Conservation (phyloP, 306 rosid species). For the Heteromeles arbutifolia region DNA sequence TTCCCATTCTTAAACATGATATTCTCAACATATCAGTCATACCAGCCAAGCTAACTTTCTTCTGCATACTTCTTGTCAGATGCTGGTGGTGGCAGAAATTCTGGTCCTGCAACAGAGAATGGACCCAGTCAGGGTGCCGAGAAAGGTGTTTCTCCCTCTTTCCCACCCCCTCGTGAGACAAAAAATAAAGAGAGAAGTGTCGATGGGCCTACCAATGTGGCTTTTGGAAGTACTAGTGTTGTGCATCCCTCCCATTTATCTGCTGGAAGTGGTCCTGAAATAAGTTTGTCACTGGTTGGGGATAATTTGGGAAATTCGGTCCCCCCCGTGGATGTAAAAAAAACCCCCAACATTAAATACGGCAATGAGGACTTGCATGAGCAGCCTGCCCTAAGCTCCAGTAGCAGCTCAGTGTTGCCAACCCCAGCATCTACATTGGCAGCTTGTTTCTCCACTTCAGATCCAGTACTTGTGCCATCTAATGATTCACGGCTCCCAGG, state of each 20-base stretch:
- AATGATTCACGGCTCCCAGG: constrained; percentile 52
- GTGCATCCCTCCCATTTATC: constrained; percentile 34
- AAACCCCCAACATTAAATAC: constrained; percentile 26
- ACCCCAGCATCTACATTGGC: constrained; percentile 40
- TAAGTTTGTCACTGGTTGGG: constrained; percentile 34
- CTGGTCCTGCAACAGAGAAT: constrained; percentile 58
- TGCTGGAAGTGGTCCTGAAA: constrained; percentile 34
- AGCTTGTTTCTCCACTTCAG: constrained; percentile 53
- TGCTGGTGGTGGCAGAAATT: constrained; percentile 57
- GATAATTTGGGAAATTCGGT: constrained; percentile 34
- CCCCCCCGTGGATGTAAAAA: constrained; percentile 34
- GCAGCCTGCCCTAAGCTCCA: constrained; percentile 32
- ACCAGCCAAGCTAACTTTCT: constrained; percentile 17
- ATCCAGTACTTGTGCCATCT: constrained; percentile 56
- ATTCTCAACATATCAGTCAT: too few species aligned
- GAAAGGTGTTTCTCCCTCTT: constrained; percentile 38
- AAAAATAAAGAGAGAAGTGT: constrained; percentile 51
- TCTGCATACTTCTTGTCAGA: constrained; percentile 42
- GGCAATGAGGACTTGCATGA: constrained; percentile 29
- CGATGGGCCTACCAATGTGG: constrained; percentile 43
- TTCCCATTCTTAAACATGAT: too few species aligned
- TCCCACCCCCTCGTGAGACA: constrained; percentile 50
- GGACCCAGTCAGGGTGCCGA: constrained; percentile 58
- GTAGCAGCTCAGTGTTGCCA: constrained; percentile 23
- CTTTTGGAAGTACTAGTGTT: constrained; percentile 38